These are phyloP conservation scores for Geotrichum ghanense DNA, from an alignment of 805 yeast species.

Conservation along the genomic window DNA sequence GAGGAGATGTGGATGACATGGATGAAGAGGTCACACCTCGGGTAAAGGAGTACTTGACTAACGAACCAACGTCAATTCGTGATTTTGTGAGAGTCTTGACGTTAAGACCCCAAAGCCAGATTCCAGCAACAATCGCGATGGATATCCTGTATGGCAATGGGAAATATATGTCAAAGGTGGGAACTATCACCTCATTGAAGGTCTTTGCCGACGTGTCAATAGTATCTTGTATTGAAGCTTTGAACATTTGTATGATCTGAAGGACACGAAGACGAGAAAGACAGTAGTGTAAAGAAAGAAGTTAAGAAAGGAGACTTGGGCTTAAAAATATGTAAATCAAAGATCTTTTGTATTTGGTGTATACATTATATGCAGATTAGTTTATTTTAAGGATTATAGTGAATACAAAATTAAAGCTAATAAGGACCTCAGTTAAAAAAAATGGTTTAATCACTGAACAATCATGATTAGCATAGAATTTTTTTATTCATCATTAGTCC, in stretches of 20 bases:
- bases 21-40: not conserved
- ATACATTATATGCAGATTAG: too few relatives aligned
- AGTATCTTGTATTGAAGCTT: conserved; percentile 6
- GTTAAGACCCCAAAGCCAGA: conserved; percentile 27
- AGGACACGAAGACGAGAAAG: conserved; percentile 3
- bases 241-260: not conserved
- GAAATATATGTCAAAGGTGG: conserved; percentile 24
- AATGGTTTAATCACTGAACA: conserved; percentile 3
- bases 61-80: conserved; percentile 18
- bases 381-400: too few relatives aligned
- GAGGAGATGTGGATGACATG: conserved; percentile 11
- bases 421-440: too few relatives aligned
- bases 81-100: conserved; percentile 16
- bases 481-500: conserved; percentile 35
- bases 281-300: not conserved
- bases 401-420: too few relatives aligned
- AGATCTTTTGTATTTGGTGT: too few relatives aligned
- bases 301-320: too few relatives aligned
- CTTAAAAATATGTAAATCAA: too few relatives aligned
- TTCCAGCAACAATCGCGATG: conserved; percentile 18
- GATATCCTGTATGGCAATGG: conserved; percentile 38
- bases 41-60: conserved; percentile 12
- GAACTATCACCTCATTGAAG: conserved; percentile 2
- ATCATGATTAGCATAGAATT: conserved; percentile 53
- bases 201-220: conserved; percentile 12